phyloP scores from a whole-genome alignment of 768 basidiomycete genomes.

The Phylloporus sp. region DNA sequence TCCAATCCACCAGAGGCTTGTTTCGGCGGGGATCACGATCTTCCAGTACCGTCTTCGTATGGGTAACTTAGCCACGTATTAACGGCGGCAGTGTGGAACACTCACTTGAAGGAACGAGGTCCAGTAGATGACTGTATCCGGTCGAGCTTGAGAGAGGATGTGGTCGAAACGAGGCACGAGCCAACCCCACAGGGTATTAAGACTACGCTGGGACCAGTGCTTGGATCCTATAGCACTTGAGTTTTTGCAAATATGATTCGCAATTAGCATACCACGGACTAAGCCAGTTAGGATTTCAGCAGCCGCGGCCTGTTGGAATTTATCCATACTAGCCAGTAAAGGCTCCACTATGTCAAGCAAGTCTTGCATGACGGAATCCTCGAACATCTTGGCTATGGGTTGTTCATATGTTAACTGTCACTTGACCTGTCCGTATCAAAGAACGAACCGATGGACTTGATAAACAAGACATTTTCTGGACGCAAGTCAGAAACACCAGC shows the following conservation, averaged over 20 bases:
- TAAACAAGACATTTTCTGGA: slow-evolving; percentile 43
- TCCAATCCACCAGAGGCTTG: slow-evolving; percentile 69
- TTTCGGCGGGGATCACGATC: slow-evolving; percentile 79
- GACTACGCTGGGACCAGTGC: slow-evolving; percentile 64
- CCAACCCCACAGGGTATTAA: slow-evolving; percentile 70
- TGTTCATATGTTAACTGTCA: slow-evolving; percentile 25
- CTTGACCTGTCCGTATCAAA: slow-evolving; percentile 35
- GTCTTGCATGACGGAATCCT: slow-evolving; percentile 45
- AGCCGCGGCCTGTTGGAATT: slow-evolving; percentile 82
- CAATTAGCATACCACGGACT: slow-evolving; percentile 52
- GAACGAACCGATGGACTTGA: slow-evolving; percentile 45
- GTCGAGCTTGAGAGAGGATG: slow-evolving; percentile 73
- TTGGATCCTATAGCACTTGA: slow-evolving; percentile 55
- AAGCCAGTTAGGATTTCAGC: slow-evolving; percentile 71
- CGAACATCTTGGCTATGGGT: slow-evolving; percentile 60
- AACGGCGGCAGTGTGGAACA: neutral
- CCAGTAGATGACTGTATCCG: slow-evolving; percentile 79
- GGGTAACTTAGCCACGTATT: slow-evolving; percentile 3
- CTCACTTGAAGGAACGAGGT: slow-evolving; percentile 49
- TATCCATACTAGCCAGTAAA: slow-evolving; percentile 59
- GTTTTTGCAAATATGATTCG: neutral
- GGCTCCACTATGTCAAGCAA: slow-evolving; percentile 55
- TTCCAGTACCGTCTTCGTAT: slow-evolving; percentile 45
- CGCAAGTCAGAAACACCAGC: slow-evolving; percentile 52
- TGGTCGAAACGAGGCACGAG: slow-evolving; percentile 51